Base-by-base conservation (phyloP, 345 rosid species). In the Camelina neglecta region DNA sequence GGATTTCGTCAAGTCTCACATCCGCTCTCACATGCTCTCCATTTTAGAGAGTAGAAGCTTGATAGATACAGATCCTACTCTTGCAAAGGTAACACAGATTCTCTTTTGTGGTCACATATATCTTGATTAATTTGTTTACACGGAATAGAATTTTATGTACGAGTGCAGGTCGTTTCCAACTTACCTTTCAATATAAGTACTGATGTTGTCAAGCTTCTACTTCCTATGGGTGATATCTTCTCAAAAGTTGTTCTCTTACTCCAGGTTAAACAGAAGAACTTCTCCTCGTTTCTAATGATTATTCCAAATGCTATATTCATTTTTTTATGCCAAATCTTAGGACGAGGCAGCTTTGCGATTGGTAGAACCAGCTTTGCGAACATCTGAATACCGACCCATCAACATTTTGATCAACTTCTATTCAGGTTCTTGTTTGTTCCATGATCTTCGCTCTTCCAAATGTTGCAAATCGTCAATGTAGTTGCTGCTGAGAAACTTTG, bases 171-270 rank as follows among this genome's bases (percentile, higher is more conserved):
- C 15, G 96, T 94, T 11, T 71, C 98, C 58, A 94, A 90, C 69
- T 82, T 92, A 68, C 98, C 97, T 50, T 94, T 92, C 60, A 94
- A 92, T 81, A 86, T 94, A 61, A 92, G 92, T 81, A 94, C 87
- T 20, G 96, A 94, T 76, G 88, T 92, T 24, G 82, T 92, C 68
- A 94, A 85, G 80, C 88, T 76, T 71, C 86, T 94, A 79, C 95
- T 94, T 83, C 97, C 98, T 1, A 85, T 93, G 97, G 93, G 98
- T 71, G 96, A 86, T 81, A 86, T 90, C 50, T 88, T 92, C 80
- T 90, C 98, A 5, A 87, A 91, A 83, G 92, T 94, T 60, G 89
- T 87, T 81, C 96, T 92, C 77, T 83, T 94, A 67, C 93, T 94
- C 55, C 94, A 94, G 95, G 97, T 90, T 29, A 59, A 81, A 39